Evolutionary conservation across 108 stramenopile species (phyloP).

Genomic region (Skeletonema costatum): DNA sequence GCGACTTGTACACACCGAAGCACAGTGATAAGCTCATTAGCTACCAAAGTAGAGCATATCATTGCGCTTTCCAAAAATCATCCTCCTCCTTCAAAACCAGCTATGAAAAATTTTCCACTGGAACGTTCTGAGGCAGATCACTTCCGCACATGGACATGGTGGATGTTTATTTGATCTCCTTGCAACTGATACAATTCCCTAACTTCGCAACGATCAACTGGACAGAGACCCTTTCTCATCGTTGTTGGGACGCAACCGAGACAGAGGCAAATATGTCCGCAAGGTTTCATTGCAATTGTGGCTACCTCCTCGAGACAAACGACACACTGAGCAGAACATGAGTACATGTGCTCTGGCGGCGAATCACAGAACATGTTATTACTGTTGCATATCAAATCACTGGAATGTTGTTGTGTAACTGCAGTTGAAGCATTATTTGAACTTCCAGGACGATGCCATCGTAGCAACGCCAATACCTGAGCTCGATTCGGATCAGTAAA

Average conservation of each 20-base stretch:
- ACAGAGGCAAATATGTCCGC: conserved; percentile 44
- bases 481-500: conserved; percentile 13
- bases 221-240: conserved; percentile 18
- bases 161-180: conserved; percentile 4
- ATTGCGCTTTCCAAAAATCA: not conserved
- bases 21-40: not conserved
- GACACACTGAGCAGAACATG: conserved; percentile 16
- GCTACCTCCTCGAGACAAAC: conserved; percentile 31
- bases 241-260: conserved; percentile 13
- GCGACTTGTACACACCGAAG: not conserved
- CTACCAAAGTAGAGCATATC: not conserved
- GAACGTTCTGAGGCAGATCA: not conserved
- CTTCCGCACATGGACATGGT: conserved; percentile 4
- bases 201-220: conserved; percentile 43
- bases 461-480: conserved; percentile 23
- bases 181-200: conserved; percentile 29
- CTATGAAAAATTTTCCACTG: not conserved
- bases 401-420: not conserved
- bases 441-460: conserved; percentile 31
- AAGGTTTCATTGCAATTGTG: conserved; percentile 34
- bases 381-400: not conserved
- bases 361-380: conserved; percentile 19
- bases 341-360: conserved; percentile 29
- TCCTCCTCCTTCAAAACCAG: not conserved
- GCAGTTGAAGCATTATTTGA: not conserved